Evolutionary conservation across 305 asterid species (phyloP), one percentile per base, ranked within the genome.

Genomic region (Solanum hybrid): DNA sequence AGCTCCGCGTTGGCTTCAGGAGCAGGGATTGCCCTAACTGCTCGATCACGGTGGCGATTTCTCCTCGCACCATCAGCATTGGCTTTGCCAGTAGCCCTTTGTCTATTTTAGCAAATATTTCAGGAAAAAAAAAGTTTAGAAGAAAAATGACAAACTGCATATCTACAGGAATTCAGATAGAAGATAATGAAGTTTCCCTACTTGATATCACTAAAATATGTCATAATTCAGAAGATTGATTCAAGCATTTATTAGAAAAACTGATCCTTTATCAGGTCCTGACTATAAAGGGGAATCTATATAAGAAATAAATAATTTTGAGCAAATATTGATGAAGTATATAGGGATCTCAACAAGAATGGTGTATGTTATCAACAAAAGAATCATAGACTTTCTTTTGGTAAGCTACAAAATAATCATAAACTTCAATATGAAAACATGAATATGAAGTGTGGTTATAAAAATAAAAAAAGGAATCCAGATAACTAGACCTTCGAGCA

Each of bases 1-100:
- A 97, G 93, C 94, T 97, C 99, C 32, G 98, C 98, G 82, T 96
- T 97, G 94, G 98, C 99, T 91, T 95, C 98, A 31, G 98, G 98
- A 86, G 96, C 99, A 89, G 98, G 95, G n/a, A 93, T 90, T 71
- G 94, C 98, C 89, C 96, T 94, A 73, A 91, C 90, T 27, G 90
- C 92, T 84, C 97, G 92, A 42, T 95, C 97, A 38, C 98, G 97
- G 86, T 93, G 27, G 69, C 97, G 94, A n/a, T 92, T 81, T 94
- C 93, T 97, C 94, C 92, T 95, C 8, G 89, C 92, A 79, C 91
- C 93, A 15, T 93, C 98, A 31, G 92, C 91, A 79, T 95, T 96
- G 80, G 93, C 78, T 93, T 95, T 95, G 86, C 98, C 98, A 88
- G 95, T 91, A 90, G 95, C 95, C 93, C 99, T 92, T 91, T 91